Conservation (phyloP, 2,329 filamentous ascomycete species). For the Tolypocladium album region DNA sequence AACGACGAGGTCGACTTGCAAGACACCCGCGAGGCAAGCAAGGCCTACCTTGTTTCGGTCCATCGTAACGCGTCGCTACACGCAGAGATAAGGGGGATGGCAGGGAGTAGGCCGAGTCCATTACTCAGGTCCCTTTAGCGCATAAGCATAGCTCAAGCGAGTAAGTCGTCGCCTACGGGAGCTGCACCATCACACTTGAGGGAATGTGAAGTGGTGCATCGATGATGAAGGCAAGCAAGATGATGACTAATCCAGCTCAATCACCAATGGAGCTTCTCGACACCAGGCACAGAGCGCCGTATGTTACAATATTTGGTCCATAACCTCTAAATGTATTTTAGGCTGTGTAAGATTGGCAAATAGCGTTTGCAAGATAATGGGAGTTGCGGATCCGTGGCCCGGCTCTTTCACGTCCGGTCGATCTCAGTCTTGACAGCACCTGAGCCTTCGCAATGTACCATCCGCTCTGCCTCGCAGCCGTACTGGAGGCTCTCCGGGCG, state of each 20-base stretch:
- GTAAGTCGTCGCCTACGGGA: not conserved
- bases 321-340: not conserved
- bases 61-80: slow-evolving; percentile 4
- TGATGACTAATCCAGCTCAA: not conserved
- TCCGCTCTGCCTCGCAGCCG: not conserved
- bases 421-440: not conserved
- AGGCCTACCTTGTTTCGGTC: slow-evolving; percentile 11
- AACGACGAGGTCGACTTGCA: not conserved
- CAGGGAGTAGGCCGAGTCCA: not conserved
- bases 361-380: not conserved
- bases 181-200: not conserved
- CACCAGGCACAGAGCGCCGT: not conserved
- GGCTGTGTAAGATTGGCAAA: not conserved
- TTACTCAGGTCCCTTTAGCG: not conserved
- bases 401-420: not conserved
- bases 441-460: not conserved
- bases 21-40: not conserved
- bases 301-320: not conserved
- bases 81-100: not conserved
- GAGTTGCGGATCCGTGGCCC: not conserved
- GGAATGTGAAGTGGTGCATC: not conserved
- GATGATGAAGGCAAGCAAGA: not conserved
- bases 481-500: not conserved
- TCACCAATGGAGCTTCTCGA: not conserved
- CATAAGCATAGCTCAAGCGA: not conserved